Evolutionary conservation across 495 filamentous ascomycete genomes (phyloP).

Genomic region (Antarctomyces pellizariae): DNA sequence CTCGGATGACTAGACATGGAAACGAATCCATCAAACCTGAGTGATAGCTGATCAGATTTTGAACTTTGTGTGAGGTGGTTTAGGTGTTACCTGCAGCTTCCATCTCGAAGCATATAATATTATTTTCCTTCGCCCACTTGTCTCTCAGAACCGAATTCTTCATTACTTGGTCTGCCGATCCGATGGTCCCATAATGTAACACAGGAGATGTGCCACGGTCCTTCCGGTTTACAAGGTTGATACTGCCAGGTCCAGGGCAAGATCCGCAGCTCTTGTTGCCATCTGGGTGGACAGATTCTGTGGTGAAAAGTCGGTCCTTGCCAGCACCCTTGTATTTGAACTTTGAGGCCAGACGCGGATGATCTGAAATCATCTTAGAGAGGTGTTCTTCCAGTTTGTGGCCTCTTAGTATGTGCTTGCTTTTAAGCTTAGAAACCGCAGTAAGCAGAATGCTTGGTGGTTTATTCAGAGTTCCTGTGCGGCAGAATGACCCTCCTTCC

Average conservation of each 20-base stretch:
- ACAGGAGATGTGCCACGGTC: too few relatives aligned
- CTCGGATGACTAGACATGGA: constrained; percentile 14
- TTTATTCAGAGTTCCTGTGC: constrained; percentile 15
- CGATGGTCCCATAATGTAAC: constrained; percentile 15
- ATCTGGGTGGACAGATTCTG: constrained; percentile 13
- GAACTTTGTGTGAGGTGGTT: too few relatives aligned
- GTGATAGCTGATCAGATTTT: too few relatives aligned
- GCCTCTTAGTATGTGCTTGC: constrained; percentile 8
- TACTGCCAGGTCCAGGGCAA: too few relatives aligned
- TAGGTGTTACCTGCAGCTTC: too few relatives aligned
- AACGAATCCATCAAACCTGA: constrained; percentile 4
- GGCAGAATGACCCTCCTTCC: constrained; percentile 10
- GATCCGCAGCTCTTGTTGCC: constrained; percentile 8
- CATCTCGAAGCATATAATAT: constrained; percentile 21
- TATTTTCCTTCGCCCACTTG: constrained; percentile 1
- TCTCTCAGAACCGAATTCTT: constrained; percentile 6
- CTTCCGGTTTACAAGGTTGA: too few relatives aligned
- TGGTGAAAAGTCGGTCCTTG: constrained; percentile 6
- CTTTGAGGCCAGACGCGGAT: neutral
- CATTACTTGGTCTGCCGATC: constrained; percentile 11
- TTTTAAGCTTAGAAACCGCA: constrained; percentile 10
- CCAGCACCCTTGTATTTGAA: neutral
- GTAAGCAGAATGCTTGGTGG: constrained; percentile 14
- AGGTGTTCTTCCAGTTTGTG: constrained; percentile 9
- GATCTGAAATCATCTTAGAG: constrained; percentile 3